Base-by-base conservation (phyloP, 306 rosid genomes). In the Biancaea sappan region DNA sequence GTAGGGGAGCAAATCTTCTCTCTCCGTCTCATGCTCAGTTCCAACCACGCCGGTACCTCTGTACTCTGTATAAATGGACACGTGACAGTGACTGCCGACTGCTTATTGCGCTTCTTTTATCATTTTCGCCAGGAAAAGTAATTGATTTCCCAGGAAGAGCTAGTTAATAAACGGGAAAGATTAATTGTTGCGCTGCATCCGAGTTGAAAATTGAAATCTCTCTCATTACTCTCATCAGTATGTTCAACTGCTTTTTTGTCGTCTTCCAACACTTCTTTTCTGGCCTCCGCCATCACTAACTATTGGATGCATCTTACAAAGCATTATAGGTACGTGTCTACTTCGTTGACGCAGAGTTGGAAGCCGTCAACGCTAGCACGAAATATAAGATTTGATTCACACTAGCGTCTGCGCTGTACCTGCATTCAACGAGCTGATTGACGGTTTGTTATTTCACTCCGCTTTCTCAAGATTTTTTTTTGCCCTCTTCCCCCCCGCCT, bases 391-490 rank as follows among this genome's bases (percentile, higher is more conserved):
- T 69, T 18, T 13, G 4, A 19, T 25, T 48, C 16, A 19, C 73
- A 34, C n/a, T 3, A 69, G 60, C 46, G 28, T 47, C 43, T 68
- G 21, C 46, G 8, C 26, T 66, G 54, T 8, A 15, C 4, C 38
- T 7, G 24, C 53, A 13, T 14, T 59, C 65, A 2, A 59, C 3
- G 65, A 3, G 37, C 32, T 48, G 14, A 48, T 25, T 26, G 40
- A 16, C 2, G 72, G 72, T 28, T 64, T 38, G 51, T 64, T 64
- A n/a, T 44, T 44, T 66, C 56, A 57, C 25, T 66, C 56, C 52
- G 2, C 28, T 34, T 15, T 4, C n/a, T 41, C 47, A n/a, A n/a
- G n/a, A n/a, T n/a, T n/a, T n/a, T 14, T 14, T 44, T 44, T 44
- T 2, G 4, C 5, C 26, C 59, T 7, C 31, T 62, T 59, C 9